Percentiles rank a stretch among this genome's conserved stretches.
Evolutionary conservation across 441 rosid genomes (phyloP).

Genomic region (Macaranga tanarius): DNA sequence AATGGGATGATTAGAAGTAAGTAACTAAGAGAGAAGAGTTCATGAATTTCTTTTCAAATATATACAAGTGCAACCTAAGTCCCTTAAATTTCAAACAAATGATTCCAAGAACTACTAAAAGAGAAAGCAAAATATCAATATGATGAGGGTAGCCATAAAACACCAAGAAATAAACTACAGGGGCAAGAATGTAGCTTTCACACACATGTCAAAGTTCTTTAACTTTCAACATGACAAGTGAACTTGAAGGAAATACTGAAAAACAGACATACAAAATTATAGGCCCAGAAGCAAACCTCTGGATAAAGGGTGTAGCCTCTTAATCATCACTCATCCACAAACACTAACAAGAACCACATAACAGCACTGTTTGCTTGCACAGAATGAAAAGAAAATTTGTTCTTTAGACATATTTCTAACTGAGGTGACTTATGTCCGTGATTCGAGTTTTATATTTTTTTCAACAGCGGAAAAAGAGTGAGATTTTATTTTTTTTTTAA

Average conservation of each 20-base stretch:
- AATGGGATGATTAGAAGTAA: background rate
- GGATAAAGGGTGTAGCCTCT: background rate
- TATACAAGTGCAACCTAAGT: background rate
- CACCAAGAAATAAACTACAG: background rate
- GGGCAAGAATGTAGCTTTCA: background rate
- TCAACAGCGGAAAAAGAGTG: background rate
- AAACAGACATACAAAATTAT: background rate
- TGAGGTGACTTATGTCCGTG: too few species aligned
- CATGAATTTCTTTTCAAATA: background rate
- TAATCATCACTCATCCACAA: background rate
- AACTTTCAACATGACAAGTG: background rate
- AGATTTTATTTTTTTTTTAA: conserved; percentile 4
- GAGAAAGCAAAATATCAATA: too few species aligned
- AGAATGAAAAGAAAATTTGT: background rate
- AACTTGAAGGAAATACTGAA: background rate
- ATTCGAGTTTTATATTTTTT: conserved; percentile 10
- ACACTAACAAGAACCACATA: background rate
- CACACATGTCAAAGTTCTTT: background rate
- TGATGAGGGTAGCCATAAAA: too few species aligned
- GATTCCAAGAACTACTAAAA: background rate
- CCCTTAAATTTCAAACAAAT: background rate
- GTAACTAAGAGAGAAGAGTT: background rate
- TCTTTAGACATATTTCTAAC: background rate
- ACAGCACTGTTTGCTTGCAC: background rate
- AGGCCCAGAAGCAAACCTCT: background rate